Conservation (phyloP, 352 stramenopile genomes). For the Phytopythium oedochilum region DNA sequence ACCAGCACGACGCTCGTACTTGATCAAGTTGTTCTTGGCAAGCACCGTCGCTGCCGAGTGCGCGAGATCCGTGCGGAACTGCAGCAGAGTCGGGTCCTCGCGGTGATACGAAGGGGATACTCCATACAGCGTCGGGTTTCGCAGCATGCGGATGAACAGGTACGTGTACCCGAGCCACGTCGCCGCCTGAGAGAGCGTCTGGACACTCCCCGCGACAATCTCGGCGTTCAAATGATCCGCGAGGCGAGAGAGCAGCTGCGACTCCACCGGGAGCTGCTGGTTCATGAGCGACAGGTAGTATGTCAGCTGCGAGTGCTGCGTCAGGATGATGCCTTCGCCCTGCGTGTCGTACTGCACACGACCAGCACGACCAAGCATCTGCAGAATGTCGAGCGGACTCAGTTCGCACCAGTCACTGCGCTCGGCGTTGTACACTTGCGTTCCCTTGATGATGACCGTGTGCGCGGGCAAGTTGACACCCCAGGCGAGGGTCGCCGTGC, state of each 20-base stretch:
- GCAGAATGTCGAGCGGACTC: constrained; percentile 97
- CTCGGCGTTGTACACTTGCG: constrained; percentile 99
- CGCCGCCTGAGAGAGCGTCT: constrained; percentile 93
- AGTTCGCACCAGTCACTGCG: constrained; percentile 98
- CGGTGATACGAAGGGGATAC: constrained; percentile 86
- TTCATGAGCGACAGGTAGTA: constrained; percentile 99
- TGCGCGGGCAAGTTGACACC: constrained; percentile 99
- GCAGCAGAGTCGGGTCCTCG: constrained; percentile 92
- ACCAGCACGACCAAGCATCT: constrained; percentile 99
- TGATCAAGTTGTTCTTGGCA: constrained; percentile 97
- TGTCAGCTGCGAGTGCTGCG: constrained; percentile 97
- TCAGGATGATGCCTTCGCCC: constrained; percentile 99
- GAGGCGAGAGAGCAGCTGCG: constrained; percentile 94
- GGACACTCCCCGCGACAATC: constrained; percentile 96
- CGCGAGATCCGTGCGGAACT: constrained; percentile 94
- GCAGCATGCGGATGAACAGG: constrained; percentile 99
- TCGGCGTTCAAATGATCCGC: constrained; percentile 99
- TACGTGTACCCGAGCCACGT: constrained; percentile 99
- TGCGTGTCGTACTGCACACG: constrained; percentile 98
- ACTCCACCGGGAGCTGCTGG: constrained; percentile 99
- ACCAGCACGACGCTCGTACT: constrained; percentile 96
- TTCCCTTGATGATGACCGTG: constrained; percentile 99
- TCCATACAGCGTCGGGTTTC: constrained; percentile 96
- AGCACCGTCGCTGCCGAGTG: constrained; percentile 96
- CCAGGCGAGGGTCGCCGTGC: constrained; percentile 99